Percentiles rank a stretch among this genome's conserved stretches.
Evolutionary conservation across 2,329 filamentous ascomycete genomes (phyloP).

Genomic region (Aureobasidium sp.): DNA sequence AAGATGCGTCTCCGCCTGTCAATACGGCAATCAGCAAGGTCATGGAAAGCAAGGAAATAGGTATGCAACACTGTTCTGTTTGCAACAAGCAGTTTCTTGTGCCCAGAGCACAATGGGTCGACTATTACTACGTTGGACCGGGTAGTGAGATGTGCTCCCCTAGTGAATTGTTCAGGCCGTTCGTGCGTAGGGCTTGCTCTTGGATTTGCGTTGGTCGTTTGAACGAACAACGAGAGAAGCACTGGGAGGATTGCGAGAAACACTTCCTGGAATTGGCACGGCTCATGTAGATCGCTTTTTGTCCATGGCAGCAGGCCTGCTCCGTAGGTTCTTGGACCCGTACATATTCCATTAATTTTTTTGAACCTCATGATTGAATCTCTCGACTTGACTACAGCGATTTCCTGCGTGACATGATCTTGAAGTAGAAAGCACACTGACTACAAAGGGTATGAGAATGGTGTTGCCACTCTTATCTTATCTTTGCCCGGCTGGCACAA

Average conservation of each 20-base stretch:
- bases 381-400: neutral
- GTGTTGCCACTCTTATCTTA: too few relatives aligned
- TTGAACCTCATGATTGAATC: neutral
- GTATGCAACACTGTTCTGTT: conserved; percentile 26
- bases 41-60: conserved; percentile 16
- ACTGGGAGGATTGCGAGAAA: neutral
- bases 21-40: conserved; percentile 19
- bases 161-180: conserved; percentile 26
- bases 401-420: too few relatives aligned
- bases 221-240: neutral
- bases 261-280: neutral
- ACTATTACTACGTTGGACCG: conserved; percentile 25
- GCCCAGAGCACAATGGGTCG: conserved; percentile 28
- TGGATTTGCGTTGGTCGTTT: conserved; percentile 22
- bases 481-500: conserved; percentile 14
- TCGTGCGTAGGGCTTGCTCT: conserved; percentile 25
- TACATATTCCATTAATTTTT: neutral
- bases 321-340: neutral
- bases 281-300: neutral
- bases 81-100: conserved; percentile 26
- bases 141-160: conserved; percentile 7
- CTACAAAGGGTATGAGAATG: too few relatives aligned
- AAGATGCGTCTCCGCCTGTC: conserved; percentile 17
- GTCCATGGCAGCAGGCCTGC: neutral
- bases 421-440: too few relatives aligned